phyloP scores from a whole-genome alignment of 2,329 filamentous ascomycete genomes.

The Aspergillus quadricinctus region DNA sequence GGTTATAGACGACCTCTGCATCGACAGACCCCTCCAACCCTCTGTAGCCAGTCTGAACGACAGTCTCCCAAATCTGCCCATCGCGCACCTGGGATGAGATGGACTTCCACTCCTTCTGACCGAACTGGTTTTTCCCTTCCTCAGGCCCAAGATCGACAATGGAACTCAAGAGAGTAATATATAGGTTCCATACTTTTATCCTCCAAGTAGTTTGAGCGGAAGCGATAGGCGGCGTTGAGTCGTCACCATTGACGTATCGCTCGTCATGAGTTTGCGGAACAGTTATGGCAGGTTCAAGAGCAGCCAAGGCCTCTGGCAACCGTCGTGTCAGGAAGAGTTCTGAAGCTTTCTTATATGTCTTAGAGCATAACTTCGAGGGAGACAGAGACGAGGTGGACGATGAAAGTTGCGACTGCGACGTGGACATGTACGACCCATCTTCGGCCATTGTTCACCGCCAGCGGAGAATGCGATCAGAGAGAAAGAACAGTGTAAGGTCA shows the following conservation, averaged over 20 bases:
- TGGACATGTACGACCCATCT: slow-evolving; percentile 26
- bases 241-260: slow-evolving; percentile 43
- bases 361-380: slow-evolving; percentile 64
- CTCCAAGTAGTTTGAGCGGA: slow-evolving; percentile 75
- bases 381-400: slow-evolving; percentile 66
- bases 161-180: slow-evolving; percentile 87
- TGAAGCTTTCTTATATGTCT: slow-evolving; percentile 89
- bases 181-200: slow-evolving; percentile 96
- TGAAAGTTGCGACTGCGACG: slow-evolving; percentile 53
- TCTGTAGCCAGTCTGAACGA: slow-evolving; percentile 80
- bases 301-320: slow-evolving; percentile 81
- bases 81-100: slow-evolving; percentile 81
- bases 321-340: slow-evolving; percentile 93
- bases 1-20: slow-evolving; percentile 72
- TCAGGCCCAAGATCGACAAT: slow-evolving; percentile 84
- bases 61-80: slow-evolving; percentile 90
- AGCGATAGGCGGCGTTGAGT: slow-evolving; percentile 63
- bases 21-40: slow-evolving; percentile 88
- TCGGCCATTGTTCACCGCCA: slow-evolving; percentile 29
- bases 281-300: slow-evolving; percentile 75
- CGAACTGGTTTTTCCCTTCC: slow-evolving; percentile 85
- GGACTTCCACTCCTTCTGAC: slow-evolving; percentile 75
- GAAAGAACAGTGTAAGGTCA: not conserved
- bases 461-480: not conserved
- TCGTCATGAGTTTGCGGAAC: slow-evolving; percentile 42